These are phyloP conservation scores for Eimeria necatrix DNA, from an alignment of 169 alveolate genomes.

Conservation along the genomic window DNA sequence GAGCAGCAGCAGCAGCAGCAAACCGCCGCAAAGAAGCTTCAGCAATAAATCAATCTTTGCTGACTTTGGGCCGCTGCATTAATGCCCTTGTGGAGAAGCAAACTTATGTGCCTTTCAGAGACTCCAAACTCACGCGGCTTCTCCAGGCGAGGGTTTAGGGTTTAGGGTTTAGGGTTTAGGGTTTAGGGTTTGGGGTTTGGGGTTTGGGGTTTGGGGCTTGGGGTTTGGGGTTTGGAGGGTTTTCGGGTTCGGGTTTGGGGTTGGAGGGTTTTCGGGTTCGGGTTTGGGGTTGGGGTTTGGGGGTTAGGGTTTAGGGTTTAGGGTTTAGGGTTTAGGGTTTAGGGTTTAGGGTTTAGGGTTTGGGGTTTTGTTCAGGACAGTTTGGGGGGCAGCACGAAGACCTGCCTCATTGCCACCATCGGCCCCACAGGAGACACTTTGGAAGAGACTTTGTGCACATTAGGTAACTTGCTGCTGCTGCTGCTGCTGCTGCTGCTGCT, in stretches of 20 bases:
- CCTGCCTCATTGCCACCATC: slow-evolving; percentile 95
- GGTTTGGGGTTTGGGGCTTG: too few species aligned
- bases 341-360: not conserved
- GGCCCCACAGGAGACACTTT: slow-evolving; percentile 95
- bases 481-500: not conserved
- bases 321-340: not conserved
- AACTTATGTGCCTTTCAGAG: slow-evolving; percentile 94
- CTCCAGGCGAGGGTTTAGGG: slow-evolving; percentile 82
- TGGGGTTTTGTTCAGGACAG: slow-evolving; percentile 85
- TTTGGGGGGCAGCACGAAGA: slow-evolving; percentile 95
- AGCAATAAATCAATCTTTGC: slow-evolving; percentile 91
- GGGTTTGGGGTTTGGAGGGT: too few species aligned
- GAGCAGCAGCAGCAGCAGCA: slow-evolving; percentile 88
- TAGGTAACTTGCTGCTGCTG: slow-evolving; percentile 70
- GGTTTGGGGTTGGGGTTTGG: not conserved
- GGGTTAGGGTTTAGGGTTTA: not conserved
- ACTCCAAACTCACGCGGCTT: slow-evolving; percentile 94
- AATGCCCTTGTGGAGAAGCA: slow-evolving; percentile 92
- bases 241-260: not conserved
- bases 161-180: too few species aligned
- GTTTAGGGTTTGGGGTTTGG: too few species aligned
- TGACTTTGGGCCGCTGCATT: slow-evolving; percentile 93
- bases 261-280: too few species aligned
- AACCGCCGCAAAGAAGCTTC: slow-evolving; percentile 91
- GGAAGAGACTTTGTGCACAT: slow-evolving; percentile 95